These are phyloP conservation scores for Zymoseptoria ardabiliae DNA, from an alignment of 2,329 filamentous ascomycete genomes.

Conservation along the genomic window DNA sequence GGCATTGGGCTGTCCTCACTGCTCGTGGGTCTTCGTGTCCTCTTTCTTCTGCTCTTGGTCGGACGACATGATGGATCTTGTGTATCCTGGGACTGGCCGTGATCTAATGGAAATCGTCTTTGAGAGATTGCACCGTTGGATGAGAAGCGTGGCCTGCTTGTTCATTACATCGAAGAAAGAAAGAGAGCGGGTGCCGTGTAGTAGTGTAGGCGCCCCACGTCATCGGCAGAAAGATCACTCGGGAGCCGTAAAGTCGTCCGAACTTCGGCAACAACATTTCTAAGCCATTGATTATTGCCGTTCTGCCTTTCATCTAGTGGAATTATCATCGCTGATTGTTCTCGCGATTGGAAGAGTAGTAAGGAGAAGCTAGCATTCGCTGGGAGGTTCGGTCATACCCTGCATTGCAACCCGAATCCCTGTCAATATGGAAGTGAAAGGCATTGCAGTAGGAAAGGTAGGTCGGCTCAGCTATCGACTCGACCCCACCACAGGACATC, in stretches of 20 bases:
- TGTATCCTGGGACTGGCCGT: background rate
- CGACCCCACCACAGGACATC: background rate
- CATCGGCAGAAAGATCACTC: conserved; percentile 24
- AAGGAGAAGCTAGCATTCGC: too few relatives aligned
- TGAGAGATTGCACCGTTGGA: background rate
- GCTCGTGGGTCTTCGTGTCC: conserved; percentile 24
- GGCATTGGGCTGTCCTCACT: background rate
- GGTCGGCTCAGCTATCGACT: background rate
- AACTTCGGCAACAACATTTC: background rate
- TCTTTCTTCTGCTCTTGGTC: conserved; percentile 22
- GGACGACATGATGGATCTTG: conserved; percentile 19
- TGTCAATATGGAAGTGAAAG: background rate
- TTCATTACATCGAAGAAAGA: background rate
- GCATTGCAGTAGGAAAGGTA: background rate
- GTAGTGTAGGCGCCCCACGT: conserved; percentile 6
- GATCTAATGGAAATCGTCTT: background rate
- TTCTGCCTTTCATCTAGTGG: background rate
- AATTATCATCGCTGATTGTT: background rate
- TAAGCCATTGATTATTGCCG: background rate
- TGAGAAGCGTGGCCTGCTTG: background rate
- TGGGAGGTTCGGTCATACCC: too few relatives aligned
- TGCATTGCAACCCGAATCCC: background rate
- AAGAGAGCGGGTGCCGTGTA: background rate
- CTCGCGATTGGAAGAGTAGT: too few relatives aligned
- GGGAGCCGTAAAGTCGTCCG: conserved; percentile 38